Percentiles rank a stretch among this genome's conserved stretches.
Conservation (phyloP, 345 rosid species). For the Syzygium aromaticum region DNA sequence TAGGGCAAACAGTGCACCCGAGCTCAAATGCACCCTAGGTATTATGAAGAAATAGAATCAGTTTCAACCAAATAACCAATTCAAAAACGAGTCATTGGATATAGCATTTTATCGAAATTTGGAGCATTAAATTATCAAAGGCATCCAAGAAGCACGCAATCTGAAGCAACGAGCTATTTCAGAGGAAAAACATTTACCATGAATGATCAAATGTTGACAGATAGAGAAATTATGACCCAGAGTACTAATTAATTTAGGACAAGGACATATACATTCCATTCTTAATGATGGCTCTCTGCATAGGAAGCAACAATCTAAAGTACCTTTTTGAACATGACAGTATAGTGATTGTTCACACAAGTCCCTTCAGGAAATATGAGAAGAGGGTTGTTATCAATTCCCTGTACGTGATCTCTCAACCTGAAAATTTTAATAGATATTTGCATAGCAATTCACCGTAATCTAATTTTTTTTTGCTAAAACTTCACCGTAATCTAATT, state of each 20-base stretch:
- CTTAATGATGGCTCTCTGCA: background rate
- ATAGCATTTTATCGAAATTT: background rate
- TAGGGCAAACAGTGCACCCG: constrained; percentile 89
- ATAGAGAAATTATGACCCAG: background rate
- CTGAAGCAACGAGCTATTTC: background rate
- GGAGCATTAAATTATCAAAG: background rate
- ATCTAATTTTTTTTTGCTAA: too few relatives aligned
- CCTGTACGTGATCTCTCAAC: constrained; percentile 86
- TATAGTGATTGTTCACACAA: constrained; percentile 90
- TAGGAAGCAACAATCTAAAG: background rate
- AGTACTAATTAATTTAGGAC: background rate
- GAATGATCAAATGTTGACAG: background rate
- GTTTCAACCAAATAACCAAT: constrained; percentile 2
- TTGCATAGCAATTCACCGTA: constrained; percentile 5
- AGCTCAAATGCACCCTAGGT: constrained; percentile 94
- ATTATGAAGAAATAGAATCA: constrained; percentile 10
- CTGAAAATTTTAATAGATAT: constrained; percentile 33
- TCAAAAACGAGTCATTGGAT: background rate
- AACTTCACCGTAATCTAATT: background rate
- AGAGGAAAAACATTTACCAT: background rate
- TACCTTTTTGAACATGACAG: constrained; percentile 99
- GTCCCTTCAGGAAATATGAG: constrained; percentile 99
- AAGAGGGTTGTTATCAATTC: constrained; percentile 88
- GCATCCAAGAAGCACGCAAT: background rate
- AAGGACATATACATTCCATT: background rate